Percentiles rank a stretch among this genome's conserved stretches.
phyloP scores from a whole-genome alignment of 768 basidiomycete genomes.

The Galerina marginata region DNA sequence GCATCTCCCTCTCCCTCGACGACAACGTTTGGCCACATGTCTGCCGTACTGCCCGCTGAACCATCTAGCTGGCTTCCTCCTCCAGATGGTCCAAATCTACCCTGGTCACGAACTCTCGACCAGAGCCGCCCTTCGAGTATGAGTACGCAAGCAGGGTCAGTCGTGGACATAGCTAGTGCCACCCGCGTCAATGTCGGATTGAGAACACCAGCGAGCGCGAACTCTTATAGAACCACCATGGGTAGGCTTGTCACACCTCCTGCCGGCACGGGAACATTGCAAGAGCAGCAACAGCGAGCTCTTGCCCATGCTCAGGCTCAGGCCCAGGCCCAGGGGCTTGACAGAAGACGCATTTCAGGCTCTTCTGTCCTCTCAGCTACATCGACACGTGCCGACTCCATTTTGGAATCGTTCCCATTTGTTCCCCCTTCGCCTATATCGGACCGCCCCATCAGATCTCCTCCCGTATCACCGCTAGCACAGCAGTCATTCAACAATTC shows the following conservation, averaged over 20 bases:
- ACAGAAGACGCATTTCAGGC: constrained; percentile 57
- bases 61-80: constrained; percentile 41
- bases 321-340: constrained; percentile 57
- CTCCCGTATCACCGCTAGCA: constrained; percentile 73
- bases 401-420: constrained; percentile 87
- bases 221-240: constrained; percentile 64
- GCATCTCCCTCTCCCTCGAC: constrained; percentile 46
- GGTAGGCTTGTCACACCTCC: constrained; percentile 61
- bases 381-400: constrained; percentile 81
- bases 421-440: constrained; percentile 90
- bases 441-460: constrained; percentile 75
- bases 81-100: constrained; percentile 39
- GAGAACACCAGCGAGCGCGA: constrained; percentile 39
- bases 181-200: constrained; percentile 72
- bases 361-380: constrained; percentile 71
- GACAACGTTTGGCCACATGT: constrained; percentile 42
- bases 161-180: constrained; percentile 65
- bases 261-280: constrained; percentile 42
- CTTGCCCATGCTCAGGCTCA: constrained; percentile 65
- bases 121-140: constrained; percentile 63
- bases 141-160: constrained; percentile 64
- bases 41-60: constrained; percentile 30
- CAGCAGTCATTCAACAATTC: constrained; percentile 60
- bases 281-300: constrained; percentile 73
- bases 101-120: constrained; percentile 46